Base-by-base conservation (phyloP, 2,329 filamentous ascomycete species). In the Leptographium procerum region DNA sequence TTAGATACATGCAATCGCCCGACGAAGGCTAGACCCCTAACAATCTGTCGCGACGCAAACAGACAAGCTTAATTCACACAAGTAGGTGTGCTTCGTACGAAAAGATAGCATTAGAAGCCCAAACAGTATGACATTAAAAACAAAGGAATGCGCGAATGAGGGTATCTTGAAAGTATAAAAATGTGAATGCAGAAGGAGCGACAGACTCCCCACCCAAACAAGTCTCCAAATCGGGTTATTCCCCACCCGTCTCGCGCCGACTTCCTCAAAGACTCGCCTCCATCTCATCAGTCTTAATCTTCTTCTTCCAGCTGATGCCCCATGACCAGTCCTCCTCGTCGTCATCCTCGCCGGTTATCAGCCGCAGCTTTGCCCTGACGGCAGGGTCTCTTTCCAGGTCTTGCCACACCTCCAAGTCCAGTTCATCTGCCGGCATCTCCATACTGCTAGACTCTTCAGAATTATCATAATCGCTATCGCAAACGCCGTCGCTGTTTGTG, bases 351-450 rank as follows among this genome's bases (percentile, higher is more conserved):
- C 68, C 65, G 47, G 73, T 72, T 62, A 80, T 70, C 61, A 66
- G 67, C 55, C 66, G 69, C 48, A 83, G 63, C 34, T 73, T 69
- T 60, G 73, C 71, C 50, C 66, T 69, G 9, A 82, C 70, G 0
- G 62, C 68, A 1, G 75, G 72, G 53, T 83, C 76, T 66, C 76
- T 73, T 67, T 83, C 80, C 61, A 83, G 67, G 66, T 83, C 79
- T 66, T 83, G 80, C 80, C 80, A 83, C 7, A 82, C 66, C 64
- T 77, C 77, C 4, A 82, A 65, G 16, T 78, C 73, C 75, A 78
- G 78, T 56, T 81, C 75, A 60, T 70, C 68, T 11, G 64, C 61
- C 10, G 70, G 65, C 58, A 82, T 75, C 60, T 69, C 67, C 2
- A 22, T 47, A 26, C 45, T 48, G 11, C 6, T 26, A 4, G 16